These are phyloP conservation scores for Curvularia verruculosa DNA, from an alignment of 2,329 filamentous ascomycete species.

Conservation along the genomic window DNA sequence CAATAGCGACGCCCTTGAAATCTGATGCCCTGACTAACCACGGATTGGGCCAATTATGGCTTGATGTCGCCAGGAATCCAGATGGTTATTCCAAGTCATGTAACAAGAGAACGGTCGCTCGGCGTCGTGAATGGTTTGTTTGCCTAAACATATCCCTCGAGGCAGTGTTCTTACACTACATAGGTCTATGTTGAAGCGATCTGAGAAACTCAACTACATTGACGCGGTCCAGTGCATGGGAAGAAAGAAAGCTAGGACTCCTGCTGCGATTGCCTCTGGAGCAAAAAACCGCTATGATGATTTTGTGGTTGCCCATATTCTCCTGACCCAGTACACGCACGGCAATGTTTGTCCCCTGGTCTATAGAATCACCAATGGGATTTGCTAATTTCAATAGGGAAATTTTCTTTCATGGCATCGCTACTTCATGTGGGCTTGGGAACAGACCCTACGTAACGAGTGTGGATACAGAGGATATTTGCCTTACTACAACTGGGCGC, in stretches of 20 bases:
- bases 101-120: neutral
- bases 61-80: neutral
- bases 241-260: slow-evolving; percentile 1
- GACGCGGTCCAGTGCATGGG: neutral
- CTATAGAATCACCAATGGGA: too few species aligned
- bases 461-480: slow-evolving; percentile 29
- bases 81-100: neutral
- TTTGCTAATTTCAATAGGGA: slow-evolving; percentile 20
- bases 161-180: neutral
- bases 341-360: slow-evolving; percentile 27
- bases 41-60: neutral
- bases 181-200: neutral
- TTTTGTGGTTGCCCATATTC: slow-evolving; percentile 41
- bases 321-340: slow-evolving; percentile 37
- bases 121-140: neutral
- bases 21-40: neutral
- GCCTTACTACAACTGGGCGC: slow-evolving; percentile 10
- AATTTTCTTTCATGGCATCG: slow-evolving; percentile 49
- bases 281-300: slow-evolving; percentile 41
- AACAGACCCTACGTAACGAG: slow-evolving; percentile 50
- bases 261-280: slow-evolving; percentile 31
- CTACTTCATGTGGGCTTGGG: slow-evolving; percentile 51
- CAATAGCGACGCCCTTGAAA: neutral
- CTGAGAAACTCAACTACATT: neutral
- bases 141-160: neutral